Evolutionary conservation across 2,329 filamentous ascomycete species (phyloP).

Genomic region (Chrysoporthe austroafricana): DNA sequence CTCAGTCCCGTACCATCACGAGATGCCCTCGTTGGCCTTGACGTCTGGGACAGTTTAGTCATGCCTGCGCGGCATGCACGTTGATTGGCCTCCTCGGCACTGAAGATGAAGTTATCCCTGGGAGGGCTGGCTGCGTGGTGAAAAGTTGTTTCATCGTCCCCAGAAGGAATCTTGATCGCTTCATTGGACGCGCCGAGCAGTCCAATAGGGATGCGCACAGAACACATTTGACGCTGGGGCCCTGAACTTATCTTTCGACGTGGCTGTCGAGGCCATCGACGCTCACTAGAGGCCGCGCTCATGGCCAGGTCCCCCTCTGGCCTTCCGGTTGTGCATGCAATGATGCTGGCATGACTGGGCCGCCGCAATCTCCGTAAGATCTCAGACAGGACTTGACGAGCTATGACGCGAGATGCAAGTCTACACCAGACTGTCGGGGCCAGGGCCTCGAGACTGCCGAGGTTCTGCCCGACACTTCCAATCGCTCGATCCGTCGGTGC

Average conservation of each 20-base stretch:
- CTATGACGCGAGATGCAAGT: not conserved
- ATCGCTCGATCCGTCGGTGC: not conserved
- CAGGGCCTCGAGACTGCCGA: not conserved
- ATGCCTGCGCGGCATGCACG: not conserved
- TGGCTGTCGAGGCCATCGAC: not conserved
- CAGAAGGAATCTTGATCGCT: not conserved
- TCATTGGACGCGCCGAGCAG: not conserved
- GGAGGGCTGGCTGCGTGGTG: not conserved
- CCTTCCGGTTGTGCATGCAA: not conserved
- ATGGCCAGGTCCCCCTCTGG: not conserved
- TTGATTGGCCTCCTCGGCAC: not conserved
- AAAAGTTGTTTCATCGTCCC: not conserved
- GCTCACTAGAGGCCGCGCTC: not conserved
- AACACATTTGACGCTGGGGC: not conserved
- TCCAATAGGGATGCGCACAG: conserved; percentile 1
- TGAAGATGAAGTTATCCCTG: not conserved
- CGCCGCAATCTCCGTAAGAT: not conserved
- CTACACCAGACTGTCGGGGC: not conserved
- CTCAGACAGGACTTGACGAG: not conserved
- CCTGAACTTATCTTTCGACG: not conserved
- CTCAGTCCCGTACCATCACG: not conserved
- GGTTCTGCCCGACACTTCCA: not conserved
- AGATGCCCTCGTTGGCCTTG: conserved; percentile 5
- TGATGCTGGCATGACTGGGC: not conserved
- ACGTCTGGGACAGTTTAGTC: not conserved